Evolutionary conservation across 495 filamentous ascomycete species (phyloP).

Genomic region (Rhizodiscina lignyota): DNA sequence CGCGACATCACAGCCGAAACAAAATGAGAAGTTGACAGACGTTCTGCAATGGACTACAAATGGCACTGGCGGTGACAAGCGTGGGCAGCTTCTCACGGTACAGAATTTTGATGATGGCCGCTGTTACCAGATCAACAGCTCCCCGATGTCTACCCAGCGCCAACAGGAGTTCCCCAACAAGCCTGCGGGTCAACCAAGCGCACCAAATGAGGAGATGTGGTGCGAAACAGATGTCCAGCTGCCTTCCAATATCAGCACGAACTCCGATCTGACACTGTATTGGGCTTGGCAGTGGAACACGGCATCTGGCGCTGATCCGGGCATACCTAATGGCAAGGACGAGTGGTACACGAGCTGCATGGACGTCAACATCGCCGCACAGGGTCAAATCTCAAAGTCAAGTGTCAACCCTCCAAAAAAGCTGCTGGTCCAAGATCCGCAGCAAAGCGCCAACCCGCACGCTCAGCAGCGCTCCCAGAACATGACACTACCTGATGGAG

Average conservation of each 20-base stretch:
- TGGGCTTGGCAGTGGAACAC: slow-evolving; percentile 92
- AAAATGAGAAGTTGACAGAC: slow-evolving; percentile 44
- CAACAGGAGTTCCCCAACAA: slow-evolving; percentile 31
- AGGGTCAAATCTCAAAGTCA: too few relatives aligned
- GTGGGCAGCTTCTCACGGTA: slow-evolving; percentile 53
- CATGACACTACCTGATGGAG: too few relatives aligned
- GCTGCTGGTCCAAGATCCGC: slow-evolving; percentile 19
- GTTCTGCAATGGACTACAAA: slow-evolving; percentile 65
- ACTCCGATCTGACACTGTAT: slow-evolving; percentile 54
- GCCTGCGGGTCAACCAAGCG: slow-evolving; percentile 6
- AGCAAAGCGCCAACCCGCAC: slow-evolving; percentile 23
- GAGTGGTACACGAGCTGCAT: slow-evolving; percentile 74
- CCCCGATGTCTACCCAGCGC: slow-evolving; percentile 34
- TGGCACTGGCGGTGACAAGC: slow-evolving; percentile 59
- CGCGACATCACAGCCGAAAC: slow-evolving; percentile 50
- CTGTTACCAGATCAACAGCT: slow-evolving; percentile 55
- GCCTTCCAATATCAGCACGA: slow-evolving; percentile 35
- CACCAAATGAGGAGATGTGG: slow-evolving; percentile 32
- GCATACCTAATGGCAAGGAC: slow-evolving; percentile 33
- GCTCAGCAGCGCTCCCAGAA: too few relatives aligned
- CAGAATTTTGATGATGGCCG: slow-evolving; percentile 70
- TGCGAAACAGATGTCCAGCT: slow-evolving; percentile 67
- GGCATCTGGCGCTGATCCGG: slow-evolving; percentile 25
- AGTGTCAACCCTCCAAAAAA: too few relatives aligned
- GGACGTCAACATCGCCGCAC: slow-evolving; percentile 52